These are phyloP conservation scores for Pestalotiopsis sp. DNA, from an alignment of 2,329 filamentous ascomycete species.

Conservation along the genomic window DNA sequence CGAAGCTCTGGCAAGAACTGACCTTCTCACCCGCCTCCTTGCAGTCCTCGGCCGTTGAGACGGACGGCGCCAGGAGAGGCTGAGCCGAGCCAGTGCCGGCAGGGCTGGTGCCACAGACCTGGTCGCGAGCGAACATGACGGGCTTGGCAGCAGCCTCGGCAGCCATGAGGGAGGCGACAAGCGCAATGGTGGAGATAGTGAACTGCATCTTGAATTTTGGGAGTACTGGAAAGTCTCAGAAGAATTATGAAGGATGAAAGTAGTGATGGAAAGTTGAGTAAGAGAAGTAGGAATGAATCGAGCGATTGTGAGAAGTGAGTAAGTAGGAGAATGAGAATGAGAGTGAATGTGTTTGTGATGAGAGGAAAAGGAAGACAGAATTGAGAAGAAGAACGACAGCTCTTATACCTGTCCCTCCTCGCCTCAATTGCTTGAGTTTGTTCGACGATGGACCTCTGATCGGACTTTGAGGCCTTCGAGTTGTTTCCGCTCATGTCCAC, in stretches of 20 bases:
- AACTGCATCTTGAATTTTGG: constrained; percentile 12
- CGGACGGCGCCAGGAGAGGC: neutral
- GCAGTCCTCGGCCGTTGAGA: constrained; percentile 11
- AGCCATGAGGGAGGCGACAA: constrained; percentile 12
- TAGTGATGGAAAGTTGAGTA: neutral
- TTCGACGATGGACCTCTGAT: neutral
- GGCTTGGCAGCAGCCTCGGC: neutral
- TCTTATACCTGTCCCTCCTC: neutral
- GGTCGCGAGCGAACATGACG: neutral
- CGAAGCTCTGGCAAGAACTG: constrained; percentile 15
- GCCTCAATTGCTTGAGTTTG: neutral
- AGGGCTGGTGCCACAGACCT: constrained; percentile 8
- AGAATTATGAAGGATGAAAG: neutral
- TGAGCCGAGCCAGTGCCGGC: neutral
- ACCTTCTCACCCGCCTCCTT: constrained; percentile 7
- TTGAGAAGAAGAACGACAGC: neutral
- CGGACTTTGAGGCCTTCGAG: neutral
- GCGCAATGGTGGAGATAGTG: constrained; percentile 12
- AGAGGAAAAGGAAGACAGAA: neutral
- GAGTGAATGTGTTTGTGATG: neutral
- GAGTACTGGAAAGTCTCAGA: neutral
- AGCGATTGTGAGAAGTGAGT: neutral
- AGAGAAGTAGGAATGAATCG: neutral
- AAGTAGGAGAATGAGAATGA: neutral
- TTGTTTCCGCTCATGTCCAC: neutral